Percentiles rank a stretch among this genome's conserved stretches.
phyloP scores from a whole-genome alignment of 2,329 filamentous ascomycete genomes.

The Aspergillus viridinutans region DNA sequence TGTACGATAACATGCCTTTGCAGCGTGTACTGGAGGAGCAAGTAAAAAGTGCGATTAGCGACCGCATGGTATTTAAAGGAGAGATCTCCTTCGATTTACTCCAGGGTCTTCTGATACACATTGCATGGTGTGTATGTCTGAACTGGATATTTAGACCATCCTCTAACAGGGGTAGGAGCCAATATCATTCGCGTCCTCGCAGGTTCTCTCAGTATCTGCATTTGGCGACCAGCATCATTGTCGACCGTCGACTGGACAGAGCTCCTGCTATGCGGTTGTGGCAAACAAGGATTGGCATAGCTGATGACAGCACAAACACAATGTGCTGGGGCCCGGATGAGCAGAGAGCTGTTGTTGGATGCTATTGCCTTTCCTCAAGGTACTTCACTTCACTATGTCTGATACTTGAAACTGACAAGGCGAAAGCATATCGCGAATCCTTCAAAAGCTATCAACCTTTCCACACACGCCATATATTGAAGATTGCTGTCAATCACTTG shows the following conservation, averaged over 20 bases:
- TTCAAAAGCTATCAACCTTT: slow-evolving; percentile 36
- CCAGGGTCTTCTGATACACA: slow-evolving; percentile 35
- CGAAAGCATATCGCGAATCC: no score
- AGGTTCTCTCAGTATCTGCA: slow-evolving; percentile 34
- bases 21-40: slow-evolving; percentile 31
- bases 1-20: slow-evolving; percentile 29
- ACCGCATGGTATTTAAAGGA: slow-evolving; percentile 27
- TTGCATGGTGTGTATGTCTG: slow-evolving; percentile 27
- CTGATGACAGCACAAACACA: slow-evolving; percentile 16
- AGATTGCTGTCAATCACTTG: slow-evolving; percentile 32
- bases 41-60: slow-evolving; percentile 27
- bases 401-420: no score
- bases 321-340: slow-evolving; percentile 35
- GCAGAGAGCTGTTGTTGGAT: slow-evolving; percentile 42
- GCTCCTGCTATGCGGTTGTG: slow-evolving; percentile 22
- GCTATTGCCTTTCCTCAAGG: slow-evolving; percentile 43
- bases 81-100: slow-evolving; percentile 38
- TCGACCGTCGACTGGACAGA: slow-evolving; percentile 31
- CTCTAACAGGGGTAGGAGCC: slow-evolving; percentile 20
- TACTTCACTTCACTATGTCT: slow-evolving; percentile 17
- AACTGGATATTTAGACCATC: background rate
- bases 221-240: slow-evolving; percentile 33
- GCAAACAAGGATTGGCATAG: slow-evolving; percentile 25
- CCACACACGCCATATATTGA: slow-evolving; percentile 34
- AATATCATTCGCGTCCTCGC: slow-evolving; percentile 30